Percentiles rank a stretch among this genome's conserved stretches.
Conservation (phyloP, 805 yeast species). For the Lipomyces starkeyi region DNA sequence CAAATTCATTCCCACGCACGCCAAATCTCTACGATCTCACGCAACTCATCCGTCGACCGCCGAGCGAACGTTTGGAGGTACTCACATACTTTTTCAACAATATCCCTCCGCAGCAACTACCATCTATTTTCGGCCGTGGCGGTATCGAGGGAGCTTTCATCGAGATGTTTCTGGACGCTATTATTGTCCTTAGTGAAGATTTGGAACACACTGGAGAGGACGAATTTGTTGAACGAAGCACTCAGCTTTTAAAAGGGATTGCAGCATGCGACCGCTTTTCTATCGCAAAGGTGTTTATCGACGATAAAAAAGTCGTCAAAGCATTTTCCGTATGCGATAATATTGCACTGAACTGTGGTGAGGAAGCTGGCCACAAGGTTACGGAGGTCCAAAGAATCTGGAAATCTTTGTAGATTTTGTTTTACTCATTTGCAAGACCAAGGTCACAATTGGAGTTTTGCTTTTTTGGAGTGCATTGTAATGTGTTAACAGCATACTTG, state of each 20-base stretch:
- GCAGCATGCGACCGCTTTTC: constrained; percentile 22
- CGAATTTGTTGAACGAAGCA: constrained; percentile 2
- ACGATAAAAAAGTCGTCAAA: not conserved
- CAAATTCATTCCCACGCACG: constrained; percentile 14
- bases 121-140: constrained; percentile 25
- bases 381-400: constrained; percentile 2
- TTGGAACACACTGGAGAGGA: not conserved
- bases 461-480: not conserved
- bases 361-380: not conserved
- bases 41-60: constrained; percentile 29
- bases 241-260: constrained; percentile 3
- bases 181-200: constrained; percentile 3
- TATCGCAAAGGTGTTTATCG: constrained; percentile 28
- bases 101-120: constrained; percentile 12
- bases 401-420: not conserved
- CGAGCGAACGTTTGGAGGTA: constrained; percentile 18
- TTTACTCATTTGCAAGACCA: not conserved
- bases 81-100: constrained; percentile 18
- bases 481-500: not conserved
- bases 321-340: constrained; percentile 13
- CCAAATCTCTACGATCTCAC: constrained; percentile 26
- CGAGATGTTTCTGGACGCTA: constrained; percentile 23
- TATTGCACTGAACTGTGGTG: constrained; percentile 3
- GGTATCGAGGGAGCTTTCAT: constrained; percentile 32
- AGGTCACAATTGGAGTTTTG: not conserved